Evolutionary conservation across 2,329 filamentous ascomycete species (phyloP).

Genomic region (Thermothelomyces thermophilus): DNA sequence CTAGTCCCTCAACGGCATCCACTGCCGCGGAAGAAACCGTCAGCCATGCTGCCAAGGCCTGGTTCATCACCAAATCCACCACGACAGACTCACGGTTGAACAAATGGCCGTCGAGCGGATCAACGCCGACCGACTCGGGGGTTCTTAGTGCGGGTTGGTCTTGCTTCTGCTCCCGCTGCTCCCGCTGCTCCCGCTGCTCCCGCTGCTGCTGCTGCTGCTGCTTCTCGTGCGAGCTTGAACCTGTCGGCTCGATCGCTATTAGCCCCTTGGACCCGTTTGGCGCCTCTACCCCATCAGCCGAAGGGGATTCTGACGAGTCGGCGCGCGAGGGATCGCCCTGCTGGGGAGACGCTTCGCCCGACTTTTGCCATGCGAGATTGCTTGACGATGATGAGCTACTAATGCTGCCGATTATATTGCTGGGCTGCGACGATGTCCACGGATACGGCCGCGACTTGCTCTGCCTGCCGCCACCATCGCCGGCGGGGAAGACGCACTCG

Average conservation of each 20-base stretch:
- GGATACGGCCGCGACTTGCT: not conserved
- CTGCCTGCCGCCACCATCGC: not conserved
- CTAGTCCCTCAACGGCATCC: not conserved
- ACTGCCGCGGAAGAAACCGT: not conserved
- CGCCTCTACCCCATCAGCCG: not conserved
- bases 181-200: not conserved
- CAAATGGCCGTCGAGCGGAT: conserved; percentile 1
- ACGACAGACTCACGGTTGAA: conserved; percentile 4
- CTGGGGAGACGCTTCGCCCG: not conserved
- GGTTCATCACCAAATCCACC: not conserved
- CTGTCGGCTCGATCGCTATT: too few species aligned
- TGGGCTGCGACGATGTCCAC: not conserved
- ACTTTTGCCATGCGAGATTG: conserved; percentile 1
- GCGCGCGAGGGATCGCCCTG: not conserved
- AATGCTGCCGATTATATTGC: too few species aligned
- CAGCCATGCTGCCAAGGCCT: not conserved
- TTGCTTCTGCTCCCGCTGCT: not conserved
- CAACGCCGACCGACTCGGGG: not conserved
- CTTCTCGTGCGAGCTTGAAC: not conserved
- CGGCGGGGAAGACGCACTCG: conserved; percentile 7
- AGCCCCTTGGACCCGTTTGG: not conserved
- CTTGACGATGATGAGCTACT: too few species aligned
- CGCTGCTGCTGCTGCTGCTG: not conserved
- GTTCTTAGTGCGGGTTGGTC: not conserved
- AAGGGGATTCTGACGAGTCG: too few species aligned